A percentile compares a stretch with the other conserved stretches of the same genome.
phyloP scores from a whole-genome alignment of 2,329 filamentous ascomycete species.

The Thelonectria rubi region DNA sequence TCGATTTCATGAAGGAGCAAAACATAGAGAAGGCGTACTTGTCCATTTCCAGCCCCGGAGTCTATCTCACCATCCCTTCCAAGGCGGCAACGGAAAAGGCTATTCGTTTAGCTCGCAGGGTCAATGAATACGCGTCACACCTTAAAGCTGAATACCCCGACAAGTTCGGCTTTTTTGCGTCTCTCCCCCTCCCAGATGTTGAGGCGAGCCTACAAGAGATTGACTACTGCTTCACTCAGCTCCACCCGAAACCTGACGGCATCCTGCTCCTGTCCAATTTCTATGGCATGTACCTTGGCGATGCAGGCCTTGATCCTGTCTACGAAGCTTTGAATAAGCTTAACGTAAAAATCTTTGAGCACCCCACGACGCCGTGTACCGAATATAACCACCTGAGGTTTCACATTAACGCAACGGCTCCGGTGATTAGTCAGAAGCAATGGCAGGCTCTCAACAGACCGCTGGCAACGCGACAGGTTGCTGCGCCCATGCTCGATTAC shows the following conservation, averaged over 20 bases:
- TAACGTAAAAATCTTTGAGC: conserved; percentile 61
- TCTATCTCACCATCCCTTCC: conserved; percentile 37
- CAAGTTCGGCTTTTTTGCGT: conserved; percentile 60
- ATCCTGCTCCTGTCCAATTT: conserved; percentile 62
- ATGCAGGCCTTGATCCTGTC: conserved; percentile 53
- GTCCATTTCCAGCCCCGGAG: conserved; percentile 40
- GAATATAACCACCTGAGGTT: conserved; percentile 27
- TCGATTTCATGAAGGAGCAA: conserved; percentile 34
- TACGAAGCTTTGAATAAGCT: conserved; percentile 58
- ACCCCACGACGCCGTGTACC: conserved; percentile 61
- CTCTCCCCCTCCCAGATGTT: conserved; percentile 61
- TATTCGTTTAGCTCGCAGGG: conserved; percentile 28
- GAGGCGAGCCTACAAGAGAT: conserved; percentile 58
- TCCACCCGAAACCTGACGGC: conserved; percentile 56
- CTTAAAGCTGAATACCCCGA: conserved; percentile 32
- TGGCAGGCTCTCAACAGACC: conserved; percentile 35
- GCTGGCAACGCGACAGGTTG: conserved; percentile 24
- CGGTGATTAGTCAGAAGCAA: conserved; percentile 19
- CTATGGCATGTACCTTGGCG: conserved; percentile 62
- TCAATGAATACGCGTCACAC: conserved; percentile 34
- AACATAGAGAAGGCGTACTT: conserved; percentile 35
- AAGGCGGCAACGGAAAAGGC: conserved; percentile 30
- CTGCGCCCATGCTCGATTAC: conserved; percentile 34
- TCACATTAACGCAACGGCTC: conserved; percentile 15
- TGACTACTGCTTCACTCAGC: conserved; percentile 49